These are phyloP conservation scores for Tolypocladium ophioglossoides DNA, from an alignment of 2,329 filamentous ascomycete genomes.

Conservation along the genomic window DNA sequence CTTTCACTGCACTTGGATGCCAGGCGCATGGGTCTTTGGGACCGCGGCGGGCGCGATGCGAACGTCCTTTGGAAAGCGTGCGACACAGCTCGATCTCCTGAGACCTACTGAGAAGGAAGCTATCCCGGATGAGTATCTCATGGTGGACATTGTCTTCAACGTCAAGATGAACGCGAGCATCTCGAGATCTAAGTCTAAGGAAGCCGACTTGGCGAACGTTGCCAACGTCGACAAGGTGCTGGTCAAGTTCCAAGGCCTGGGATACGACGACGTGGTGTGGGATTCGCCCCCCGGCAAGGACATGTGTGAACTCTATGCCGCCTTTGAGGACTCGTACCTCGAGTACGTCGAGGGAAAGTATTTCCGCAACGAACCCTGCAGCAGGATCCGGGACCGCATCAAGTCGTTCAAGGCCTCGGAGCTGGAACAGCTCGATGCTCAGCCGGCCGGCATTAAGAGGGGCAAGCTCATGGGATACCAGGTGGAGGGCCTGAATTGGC, in stretches of 20 bases:
- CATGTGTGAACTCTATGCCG: conserved; percentile 56
- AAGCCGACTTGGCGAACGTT: conserved; percentile 61
- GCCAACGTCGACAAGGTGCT: conserved; percentile 61
- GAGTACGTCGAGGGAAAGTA: conserved; percentile 77
- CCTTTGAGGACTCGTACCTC: conserved; percentile 74
- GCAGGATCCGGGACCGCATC: conserved; percentile 56
- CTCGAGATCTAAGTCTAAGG: conserved; percentile 46
- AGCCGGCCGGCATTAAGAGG: conserved; percentile 63
- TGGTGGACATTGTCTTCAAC: conserved; percentile 80
- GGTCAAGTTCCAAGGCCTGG: conserved; percentile 87
- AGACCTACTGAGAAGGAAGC: conserved; percentile 67
- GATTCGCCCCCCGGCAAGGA: conserved; percentile 64
- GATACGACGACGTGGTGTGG: conserved; percentile 88
- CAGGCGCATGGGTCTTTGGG: conserved; percentile 81
- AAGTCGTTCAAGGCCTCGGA: conserved; percentile 52
- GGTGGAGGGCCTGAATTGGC: conserved; percentile 86
- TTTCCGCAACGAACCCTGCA: conserved; percentile 44
- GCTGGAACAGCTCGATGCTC: conserved; percentile 59
- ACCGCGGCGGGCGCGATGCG: conserved; percentile 54
- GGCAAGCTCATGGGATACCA: conserved; percentile 92
- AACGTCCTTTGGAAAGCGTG: conserved; percentile 63
- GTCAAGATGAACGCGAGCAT: conserved; percentile 46
- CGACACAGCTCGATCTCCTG: conserved; percentile 43
- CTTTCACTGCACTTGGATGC: conserved; percentile 74
- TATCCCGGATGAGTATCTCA: conserved; percentile 76